These are phyloP conservation scores for Fusarium kyushuense DNA, from an alignment of 2,329 filamentous ascomycete genomes.

Conservation along the genomic window DNA sequence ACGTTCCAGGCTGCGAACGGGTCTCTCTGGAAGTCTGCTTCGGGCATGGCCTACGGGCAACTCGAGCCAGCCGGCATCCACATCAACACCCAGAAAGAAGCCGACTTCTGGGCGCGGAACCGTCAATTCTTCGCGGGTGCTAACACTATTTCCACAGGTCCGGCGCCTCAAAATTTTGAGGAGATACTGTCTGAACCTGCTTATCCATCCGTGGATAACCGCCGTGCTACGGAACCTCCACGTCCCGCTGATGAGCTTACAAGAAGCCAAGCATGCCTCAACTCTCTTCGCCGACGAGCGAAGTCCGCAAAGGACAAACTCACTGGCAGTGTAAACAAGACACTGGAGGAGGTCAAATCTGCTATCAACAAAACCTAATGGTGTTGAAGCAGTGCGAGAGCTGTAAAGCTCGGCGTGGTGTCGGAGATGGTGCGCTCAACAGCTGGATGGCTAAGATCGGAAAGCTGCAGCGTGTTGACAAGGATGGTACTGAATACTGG, in stretches of 20 bases:
- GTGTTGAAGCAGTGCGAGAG: constrained; percentile 1
- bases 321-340: constrained; percentile 15
- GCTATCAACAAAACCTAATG: constrained; percentile 2
- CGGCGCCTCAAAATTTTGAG: no score
- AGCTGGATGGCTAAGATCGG: not conserved
- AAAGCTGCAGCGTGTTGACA: constrained; percentile 7
- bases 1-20: no score
- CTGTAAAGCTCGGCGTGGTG: not conserved
- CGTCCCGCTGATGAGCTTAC: not conserved
- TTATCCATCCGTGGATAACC: no score
- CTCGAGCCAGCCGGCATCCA: no score
- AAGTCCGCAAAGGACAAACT: not conserved
- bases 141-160: no score
- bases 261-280: not conserved
- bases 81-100: no score
- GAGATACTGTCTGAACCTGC: no score
- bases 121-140: no score
- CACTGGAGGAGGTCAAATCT: not conserved
- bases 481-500: constrained; percentile 10
- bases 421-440: constrained; percentile 9
- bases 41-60: no score
- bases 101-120: no score
- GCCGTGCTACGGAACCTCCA: no score
- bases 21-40: no score
- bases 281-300: not conserved